Evolutionary conservation across 2,329 filamentous ascomycete genomes (phyloP), one percentile per base, ranked within the genome.

Genomic region (Gliomastix tumulicola): DNA sequence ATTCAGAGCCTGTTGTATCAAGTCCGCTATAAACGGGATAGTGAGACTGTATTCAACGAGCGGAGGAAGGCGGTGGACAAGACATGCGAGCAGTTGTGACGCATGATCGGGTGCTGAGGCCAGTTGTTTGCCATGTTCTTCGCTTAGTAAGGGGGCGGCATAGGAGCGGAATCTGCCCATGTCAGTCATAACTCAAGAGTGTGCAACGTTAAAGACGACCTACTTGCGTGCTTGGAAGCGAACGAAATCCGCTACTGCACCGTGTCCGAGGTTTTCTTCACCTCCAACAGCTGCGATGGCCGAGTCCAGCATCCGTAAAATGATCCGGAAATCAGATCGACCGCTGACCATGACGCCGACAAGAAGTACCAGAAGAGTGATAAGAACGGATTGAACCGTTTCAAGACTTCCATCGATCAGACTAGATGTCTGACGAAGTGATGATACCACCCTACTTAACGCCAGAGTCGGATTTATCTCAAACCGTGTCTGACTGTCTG

Each of bases 161-260:
- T 34, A 38, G 11, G 30, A 16, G 8, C 32, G 46, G 12, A 53
- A 39, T 7, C 50, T 53, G 1, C 82, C 74, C 48, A 76, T 79
- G 84, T 6, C 19, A n/a, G 2, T 9, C 6, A 22, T 18, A 11
- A 21, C n/a, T n/a, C n/a, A n/a, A n/a, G n/a, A n/a, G n/a, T 16
- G 10, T 8, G 30, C 3, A 23, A 18, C 16, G 19, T 27, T 3
- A 9, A 23, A 13, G 27, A 6, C 21, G 13, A 41, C 50, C 36
- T 27, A 54, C 51, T 54, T 54, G 34, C 48, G 39, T 8, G 52
- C 37, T 13, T 54, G 49, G 0, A 46, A 37, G 35, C 49, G 45
- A 0, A 51, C 45, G 1, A 54, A 54, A 0, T 39, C 41, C 0
- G 45, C 40, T 16, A 49, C 5, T 0, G 45, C 49, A 0, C 46